Percentiles rank a stretch among this genome's conserved stretches.
phyloP scores from a whole-genome alignment of 2,329 filamentous ascomycete genomes.

The Pseudohalonectria lignicola region DNA sequence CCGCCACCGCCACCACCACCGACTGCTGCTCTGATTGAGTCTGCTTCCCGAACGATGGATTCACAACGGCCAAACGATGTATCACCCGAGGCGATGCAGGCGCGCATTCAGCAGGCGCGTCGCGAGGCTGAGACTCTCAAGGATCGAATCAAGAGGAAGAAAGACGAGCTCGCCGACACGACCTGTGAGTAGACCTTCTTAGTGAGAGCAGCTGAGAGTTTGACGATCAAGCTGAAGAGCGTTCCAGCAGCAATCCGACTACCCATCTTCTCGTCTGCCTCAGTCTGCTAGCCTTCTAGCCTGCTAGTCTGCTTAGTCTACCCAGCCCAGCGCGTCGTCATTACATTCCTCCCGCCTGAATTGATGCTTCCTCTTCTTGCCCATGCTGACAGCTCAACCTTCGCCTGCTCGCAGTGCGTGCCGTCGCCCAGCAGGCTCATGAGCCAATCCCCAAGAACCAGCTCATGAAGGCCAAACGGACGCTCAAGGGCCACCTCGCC shows the following conservation, averaged over 20 bases:
- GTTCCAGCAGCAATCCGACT: no score
- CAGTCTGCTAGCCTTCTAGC: background rate
- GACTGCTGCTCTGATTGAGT: conserved; percentile 1
- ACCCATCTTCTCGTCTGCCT: background rate
- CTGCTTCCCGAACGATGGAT: conserved; percentile 34
- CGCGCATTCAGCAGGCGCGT: conserved; percentile 82
- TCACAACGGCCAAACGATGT: conserved; percentile 49
- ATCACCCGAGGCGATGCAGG: conserved; percentile 75
- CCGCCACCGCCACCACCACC: conserved; percentile 8
- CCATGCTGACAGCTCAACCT: conserved; percentile 4
- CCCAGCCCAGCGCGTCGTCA: background rate
- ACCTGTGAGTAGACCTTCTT: conserved; percentile 61
- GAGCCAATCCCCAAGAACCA: conserved; percentile 83
- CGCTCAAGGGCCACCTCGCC: conserved; percentile 91
- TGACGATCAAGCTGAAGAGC: no score
- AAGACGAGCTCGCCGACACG: conserved; percentile 97
- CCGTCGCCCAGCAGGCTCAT: conserved; percentile 85
- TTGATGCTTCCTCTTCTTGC: conserved; percentile 4
- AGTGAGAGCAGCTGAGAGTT: no score
- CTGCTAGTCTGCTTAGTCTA: background rate
- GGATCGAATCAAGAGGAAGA: conserved; percentile 98
- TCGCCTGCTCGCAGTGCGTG: conserved; percentile 59
- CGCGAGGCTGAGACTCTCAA: conserved; percentile 97
- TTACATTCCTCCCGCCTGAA: conserved; percentile 1
- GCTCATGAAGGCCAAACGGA: conserved; percentile 95